phyloP scores from a whole-genome alignment of 192 early-diverging fungal species.

The Backusella tuberculispora region DNA sequence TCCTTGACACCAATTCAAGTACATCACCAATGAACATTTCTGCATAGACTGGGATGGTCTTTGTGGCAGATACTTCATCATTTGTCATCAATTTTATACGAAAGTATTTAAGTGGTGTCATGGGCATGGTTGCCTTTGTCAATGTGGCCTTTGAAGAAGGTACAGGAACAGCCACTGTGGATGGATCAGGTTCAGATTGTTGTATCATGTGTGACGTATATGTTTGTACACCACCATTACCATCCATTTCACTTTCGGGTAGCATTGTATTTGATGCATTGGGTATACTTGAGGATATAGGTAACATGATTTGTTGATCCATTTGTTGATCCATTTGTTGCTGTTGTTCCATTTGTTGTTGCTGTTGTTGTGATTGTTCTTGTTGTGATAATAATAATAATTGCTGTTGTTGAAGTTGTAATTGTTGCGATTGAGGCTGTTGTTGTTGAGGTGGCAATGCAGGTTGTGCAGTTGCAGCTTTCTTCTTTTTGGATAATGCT shows the following conservation, averaged over 20 bases:
- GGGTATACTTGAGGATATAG: not conserved
- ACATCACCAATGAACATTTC: constrained; percentile 79
- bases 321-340: not conserved
- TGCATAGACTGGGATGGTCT: constrained; percentile 78
- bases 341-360: not conserved
- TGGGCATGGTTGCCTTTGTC: constrained; percentile 45
- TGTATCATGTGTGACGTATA: not conserved
- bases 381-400: not conserved
- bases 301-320: not conserved
- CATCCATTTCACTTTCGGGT: not conserved
- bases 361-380: not conserved
- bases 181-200: constrained; percentile 28
- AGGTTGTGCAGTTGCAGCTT: not conserved
- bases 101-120: constrained; percentile 48
- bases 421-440: constrained; percentile 5
- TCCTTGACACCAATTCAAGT: constrained; percentile 83
- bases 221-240: not conserved
- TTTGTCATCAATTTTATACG: constrained; percentile 56
- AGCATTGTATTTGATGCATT: not conserved
- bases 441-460: constrained; percentile 1
- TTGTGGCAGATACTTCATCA: constrained; percentile 86
- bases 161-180: constrained; percentile 40
- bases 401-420: not conserved
- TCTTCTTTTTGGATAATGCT: constrained; percentile 14
- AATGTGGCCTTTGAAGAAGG: constrained; percentile 44